Base-by-base conservation (phyloP, 2,329 filamentous ascomycete genomes). In the Colletotrichum navitas region DNA sequence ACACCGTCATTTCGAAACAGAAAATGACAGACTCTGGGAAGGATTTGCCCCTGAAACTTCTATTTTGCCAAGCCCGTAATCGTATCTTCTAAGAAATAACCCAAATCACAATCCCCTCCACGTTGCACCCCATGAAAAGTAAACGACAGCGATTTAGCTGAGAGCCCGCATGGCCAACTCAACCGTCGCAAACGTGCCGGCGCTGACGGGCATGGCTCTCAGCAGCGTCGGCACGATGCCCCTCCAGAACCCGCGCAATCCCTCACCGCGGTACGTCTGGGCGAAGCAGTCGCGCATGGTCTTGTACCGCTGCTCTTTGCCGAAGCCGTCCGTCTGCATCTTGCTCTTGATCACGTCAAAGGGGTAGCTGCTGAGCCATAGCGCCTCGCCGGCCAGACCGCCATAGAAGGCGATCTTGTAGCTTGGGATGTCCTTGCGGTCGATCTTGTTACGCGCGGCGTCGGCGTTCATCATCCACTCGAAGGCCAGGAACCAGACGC, bases 311-410 rank as follows among this genome's bases (percentile, higher is more conserved):
- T 91, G 90, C 74, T 88, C 84, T 60, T 81, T 73, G 5, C 93
- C 94, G 79, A 98, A 96, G 0, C 93, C 95, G 83, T 99, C 96
- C 70, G 92, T 97, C 88, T 99, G 96, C 95, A 98, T 98, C 89
- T 97, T 98, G 84, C 94, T 97, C 92, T 99, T 99, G 83, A 99
- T 84, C 36, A 99, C 95, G 83, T 99, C 96, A 75, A 99, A 92
- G 29, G 96, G 96, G 83, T 99, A 99, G 79, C 94, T 97, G 45
- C 88, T 88, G 66, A 99, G 85, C 96, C 96, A 99, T 68, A 99
- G 88, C 63, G 91, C 94, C 86, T 99, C 96, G 76, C 96, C 96
- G 0, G 96, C 96, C 51, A 99, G 82, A 55, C 96, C 96, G 74
- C 96, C 96, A 81, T 98, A 99, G 16, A 94, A 84, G 16, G 96